Evolutionary conservation across 2,329 filamentous ascomycete species (phyloP).

Genomic region (Aspergillus arachidicola): DNA sequence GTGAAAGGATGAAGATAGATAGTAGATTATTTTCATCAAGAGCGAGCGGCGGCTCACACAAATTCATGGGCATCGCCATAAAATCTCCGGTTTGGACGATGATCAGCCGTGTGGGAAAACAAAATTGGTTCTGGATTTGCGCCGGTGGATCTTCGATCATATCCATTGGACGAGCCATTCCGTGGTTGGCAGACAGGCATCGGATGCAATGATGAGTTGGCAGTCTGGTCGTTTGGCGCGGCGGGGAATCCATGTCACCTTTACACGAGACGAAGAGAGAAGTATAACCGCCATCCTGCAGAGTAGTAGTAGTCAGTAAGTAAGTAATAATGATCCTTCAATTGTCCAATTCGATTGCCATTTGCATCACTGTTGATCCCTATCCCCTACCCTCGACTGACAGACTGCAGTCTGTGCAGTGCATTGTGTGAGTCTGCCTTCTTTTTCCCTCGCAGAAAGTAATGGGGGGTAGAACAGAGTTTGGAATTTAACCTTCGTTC

Average conservation of each 20-base stretch:
- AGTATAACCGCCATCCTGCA: slow-evolving; percentile 5
- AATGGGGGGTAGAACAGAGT: background rate
- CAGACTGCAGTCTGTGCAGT: slow-evolving; percentile 17
- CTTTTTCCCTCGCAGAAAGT: background rate
- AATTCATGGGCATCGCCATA: background rate
- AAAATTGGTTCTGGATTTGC: slow-evolving; percentile 14
- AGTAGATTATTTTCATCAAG: background rate
- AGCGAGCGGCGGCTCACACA: background rate
- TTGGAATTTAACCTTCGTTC: background rate
- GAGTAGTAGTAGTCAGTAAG: background rate
- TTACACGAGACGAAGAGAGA: slow-evolving; percentile 23
- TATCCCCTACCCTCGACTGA: slow-evolving; percentile 4
- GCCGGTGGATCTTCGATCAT: slow-evolving; percentile 14
- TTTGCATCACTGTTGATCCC: slow-evolving; percentile 7
- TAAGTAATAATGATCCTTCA: background rate
- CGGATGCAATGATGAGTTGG: slow-evolving; percentile 79
- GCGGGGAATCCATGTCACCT: slow-evolving; percentile 54
- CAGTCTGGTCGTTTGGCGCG: slow-evolving; percentile 47
- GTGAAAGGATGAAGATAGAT: background rate
- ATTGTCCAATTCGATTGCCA: slow-evolving; percentile 10
- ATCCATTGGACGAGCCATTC: slow-evolving; percentile 20
- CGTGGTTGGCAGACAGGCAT: slow-evolving; percentile 39
- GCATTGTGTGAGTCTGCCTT: slow-evolving; percentile 19
- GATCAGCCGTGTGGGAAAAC: slow-evolving; percentile 13
- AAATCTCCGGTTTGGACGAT: background rate